These are phyloP conservation scores for Penicillium parvum DNA, from an alignment of 495 filamentous ascomycete genomes.

Conservation along the genomic window DNA sequence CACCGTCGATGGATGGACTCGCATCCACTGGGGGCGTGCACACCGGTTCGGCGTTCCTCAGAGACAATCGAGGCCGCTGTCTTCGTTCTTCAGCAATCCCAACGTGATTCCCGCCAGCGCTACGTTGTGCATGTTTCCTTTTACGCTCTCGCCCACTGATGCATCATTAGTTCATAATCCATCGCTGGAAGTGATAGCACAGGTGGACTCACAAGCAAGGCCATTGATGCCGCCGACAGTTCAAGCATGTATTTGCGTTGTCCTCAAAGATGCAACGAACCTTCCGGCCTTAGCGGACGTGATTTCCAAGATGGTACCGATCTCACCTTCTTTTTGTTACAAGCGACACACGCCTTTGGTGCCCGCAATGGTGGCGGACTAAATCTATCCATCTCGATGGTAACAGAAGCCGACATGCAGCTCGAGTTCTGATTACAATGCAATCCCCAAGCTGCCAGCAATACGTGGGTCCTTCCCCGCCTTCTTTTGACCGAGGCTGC, in stretches of 20 bases:
- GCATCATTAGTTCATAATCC: no score
- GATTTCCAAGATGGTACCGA: no score
- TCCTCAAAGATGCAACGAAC: slow-evolving; percentile 20
- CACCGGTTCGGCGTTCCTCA: no score
- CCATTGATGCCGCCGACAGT: slow-evolving; percentile 24
- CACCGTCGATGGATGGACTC: no score
- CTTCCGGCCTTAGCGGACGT: slow-evolving; percentile 1
- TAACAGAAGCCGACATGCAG: background rate
- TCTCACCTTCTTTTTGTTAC: slow-evolving; percentile 26
- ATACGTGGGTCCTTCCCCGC: slow-evolving; percentile 5
- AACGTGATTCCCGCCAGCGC: background rate
- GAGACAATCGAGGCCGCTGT: no score
- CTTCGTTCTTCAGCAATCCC: background rate
- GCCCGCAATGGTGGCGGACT: slow-evolving; percentile 19
- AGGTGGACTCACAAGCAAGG: slow-evolving; percentile 25
- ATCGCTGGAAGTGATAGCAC: no score
- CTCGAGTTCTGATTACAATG: background rate
- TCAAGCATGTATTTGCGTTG: slow-evolving; percentile 12
- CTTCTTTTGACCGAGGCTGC: slow-evolving; percentile 4
- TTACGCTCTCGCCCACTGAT: slow-evolving; percentile 19
- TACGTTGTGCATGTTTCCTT: slow-evolving; percentile 7
- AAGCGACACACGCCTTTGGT: slow-evolving; percentile 21
- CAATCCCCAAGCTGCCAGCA: background rate
- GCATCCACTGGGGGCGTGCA: no score
- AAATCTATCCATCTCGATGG: slow-evolving; percentile 8